Base-by-base conservation (phyloP, 2,329 filamentous ascomycete genomes). In the Alternaria novae-zelandiae region DNA sequence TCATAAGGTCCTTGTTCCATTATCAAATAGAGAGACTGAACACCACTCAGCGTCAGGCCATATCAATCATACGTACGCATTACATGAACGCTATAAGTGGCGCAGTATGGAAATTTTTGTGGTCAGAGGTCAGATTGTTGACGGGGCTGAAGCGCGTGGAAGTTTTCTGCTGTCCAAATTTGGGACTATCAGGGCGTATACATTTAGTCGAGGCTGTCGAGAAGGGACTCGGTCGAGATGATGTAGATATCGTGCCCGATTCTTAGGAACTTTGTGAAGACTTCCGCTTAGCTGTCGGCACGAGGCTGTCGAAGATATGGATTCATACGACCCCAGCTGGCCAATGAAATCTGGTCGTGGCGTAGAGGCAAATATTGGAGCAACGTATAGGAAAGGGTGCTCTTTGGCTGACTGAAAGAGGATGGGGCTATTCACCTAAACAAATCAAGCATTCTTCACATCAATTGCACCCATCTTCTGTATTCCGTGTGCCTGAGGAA, bases 321-420 rank as follows among this genome's bases (percentile, higher is more conserved):
- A 3, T 41, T 10, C 32, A 41, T 41, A 41, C 32, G 32, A 41
- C 15, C 4, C 32, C 32, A 41, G 32, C 32, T n/a, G 32, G 32
- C 15, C 1, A 36, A 36, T 36, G 6, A 32, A 28, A 28, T 28
- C 26, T 13, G 32, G 15, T 41, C 32, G 5, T 1, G 32, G 32
- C 3, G 32, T 0, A n/a, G 8, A 10, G 8, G 15, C 32, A 41
- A n/a, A 2, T 17, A 5, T n/a, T 17, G 0, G 32, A 41, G 32
- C 32, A 1, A 41, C 0, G 10, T 8, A 10, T 41, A 4, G 32
- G 0, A 41, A 1, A 41, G 15, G 8, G 32, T 17, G 1, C 1
- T 41, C 15, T 17, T 41, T 41, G 2, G 0, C 1, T 41, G 32
- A 17, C 15, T 41, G 32, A 3, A 6, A 41, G 36, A 41, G n/a